Evolutionary conservation across 208 protist genomes (phyloP), one percentile per base, ranked within the genome.

Genomic region (Wallacemonas sp.): DNA sequence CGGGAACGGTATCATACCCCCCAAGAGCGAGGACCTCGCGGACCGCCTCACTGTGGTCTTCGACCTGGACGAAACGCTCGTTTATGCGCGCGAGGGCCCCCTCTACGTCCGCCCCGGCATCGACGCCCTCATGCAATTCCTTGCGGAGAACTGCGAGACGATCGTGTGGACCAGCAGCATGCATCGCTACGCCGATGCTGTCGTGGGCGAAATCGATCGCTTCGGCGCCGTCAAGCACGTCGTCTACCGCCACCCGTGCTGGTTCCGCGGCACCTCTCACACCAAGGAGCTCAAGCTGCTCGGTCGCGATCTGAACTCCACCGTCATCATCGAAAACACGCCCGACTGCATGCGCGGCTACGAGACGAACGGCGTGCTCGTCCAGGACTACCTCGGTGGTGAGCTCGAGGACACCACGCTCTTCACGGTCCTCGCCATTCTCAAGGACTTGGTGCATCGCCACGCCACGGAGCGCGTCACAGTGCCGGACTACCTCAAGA

Each of bases 261-360:
- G 90, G 91, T 91, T 89, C 59, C 77, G 72, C 41, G 78, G 76
- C 18, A 70, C 64, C 3, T 79, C 85, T 12, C 78, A 74, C 10
- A 81, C 83, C 26, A 97, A 97, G 71, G 90, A 97, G 48, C 74
- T 97, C 36, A 75, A 61, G 16, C 72, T 95, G 18, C 80, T 97
- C 38, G 90, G 90, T 22, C 85, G 93, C 18, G 82, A 93, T 57
- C 67, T 90, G 33, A 75, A 79, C 45, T 80, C 61, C 14, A 89
- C 77, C 31, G 82, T 97, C 74, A 86, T 97, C 44, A 81, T 97
- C 32, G 93, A 97, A 59, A 97, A 97, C 75, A 97, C 93, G 3
- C 91, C 91, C 7, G 91, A 97, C 69, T 96, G 87, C 73, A 81
- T 94, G 46, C 79, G 77, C 45, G 92, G 92, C 46, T 87, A 93